These are phyloP conservation scores for Margaritispora aquatica DNA, from an alignment of 495 filamentous ascomycete species.

Conservation along the genomic window DNA sequence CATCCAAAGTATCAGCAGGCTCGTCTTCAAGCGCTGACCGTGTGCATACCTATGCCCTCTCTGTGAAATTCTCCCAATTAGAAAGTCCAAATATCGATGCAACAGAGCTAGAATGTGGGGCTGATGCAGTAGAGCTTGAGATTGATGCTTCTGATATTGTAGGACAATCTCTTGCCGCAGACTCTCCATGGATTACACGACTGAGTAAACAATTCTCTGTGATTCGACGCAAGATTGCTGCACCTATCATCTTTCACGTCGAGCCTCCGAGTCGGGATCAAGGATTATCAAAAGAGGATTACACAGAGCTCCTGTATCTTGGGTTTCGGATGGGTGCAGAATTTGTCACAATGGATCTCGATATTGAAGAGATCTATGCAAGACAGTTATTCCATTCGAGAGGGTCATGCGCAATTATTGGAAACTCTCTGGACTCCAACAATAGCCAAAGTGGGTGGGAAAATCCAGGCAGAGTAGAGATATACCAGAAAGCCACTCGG, in stretches of 20 bases:
- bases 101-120: conserved; percentile 57
- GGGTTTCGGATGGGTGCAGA: conserved; percentile 66
- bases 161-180: conserved; percentile 23
- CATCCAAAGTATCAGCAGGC: conserved; percentile 61
- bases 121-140: conserved; percentile 64
- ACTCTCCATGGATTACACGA: conserved; percentile 25
- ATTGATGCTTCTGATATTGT: conserved; percentile 50
- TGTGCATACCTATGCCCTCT: conserved; percentile 51
- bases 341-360: conserved; percentile 59
- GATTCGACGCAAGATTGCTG: conserved; percentile 43
- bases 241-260: conserved; percentile 63
- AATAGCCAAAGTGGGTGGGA: conserved; percentile 51
- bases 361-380: conserved; percentile 41
- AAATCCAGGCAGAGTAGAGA: conserved; percentile 45
- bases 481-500: conserved; percentile 46
- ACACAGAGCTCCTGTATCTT: conserved; percentile 55
- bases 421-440: conserved; percentile 41
- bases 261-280: conserved; percentile 25
- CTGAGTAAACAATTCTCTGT: conserved; percentile 3
- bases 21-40: conserved; percentile 42
- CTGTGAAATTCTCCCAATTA: conserved; percentile 52
- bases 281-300: conserved; percentile 39
- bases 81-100: conserved; percentile 43
- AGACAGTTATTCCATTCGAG: conserved; percentile 45
- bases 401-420: conserved; percentile 65